These are phyloP conservation scores for Penicillium digitatum DNA, from an alignment of 2,329 filamentous ascomycete genomes.

Conservation along the genomic window DNA sequence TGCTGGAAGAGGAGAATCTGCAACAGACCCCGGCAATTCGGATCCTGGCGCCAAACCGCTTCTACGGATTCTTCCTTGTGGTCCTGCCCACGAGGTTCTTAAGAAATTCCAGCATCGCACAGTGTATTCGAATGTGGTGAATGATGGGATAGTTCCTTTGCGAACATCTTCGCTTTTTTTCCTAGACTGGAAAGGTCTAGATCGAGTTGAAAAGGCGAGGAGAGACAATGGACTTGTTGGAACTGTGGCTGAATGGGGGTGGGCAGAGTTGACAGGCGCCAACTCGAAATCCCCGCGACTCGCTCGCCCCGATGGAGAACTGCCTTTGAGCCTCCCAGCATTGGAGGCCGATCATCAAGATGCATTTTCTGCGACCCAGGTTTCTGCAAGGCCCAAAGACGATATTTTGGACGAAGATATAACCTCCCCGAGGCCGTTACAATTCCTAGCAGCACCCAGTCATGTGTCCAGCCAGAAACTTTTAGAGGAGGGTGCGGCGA, in stretches of 20 bases:
- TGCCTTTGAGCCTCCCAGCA: conserved; percentile 19
- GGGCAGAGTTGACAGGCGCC: conserved; percentile 79
- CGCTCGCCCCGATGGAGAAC: conserved; percentile 25
- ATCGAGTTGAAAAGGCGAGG: conserved; percentile 87
- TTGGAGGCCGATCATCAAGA: neutral
- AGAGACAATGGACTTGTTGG: conserved; percentile 89
- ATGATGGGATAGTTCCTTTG: conserved; percentile 92
- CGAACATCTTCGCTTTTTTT: conserved; percentile 95
- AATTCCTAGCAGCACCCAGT: conserved; percentile 21
- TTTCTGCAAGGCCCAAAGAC: conserved; percentile 12
- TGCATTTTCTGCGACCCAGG: conserved; percentile 13
- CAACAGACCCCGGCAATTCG: conserved; percentile 52
- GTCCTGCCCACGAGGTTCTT: conserved; percentile 81
- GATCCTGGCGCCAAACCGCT: conserved; percentile 85
- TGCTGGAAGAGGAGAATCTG: conserved; percentile 64
- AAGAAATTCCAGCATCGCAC: conserved; percentile 87
- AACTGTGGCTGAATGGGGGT: conserved; percentile 88
- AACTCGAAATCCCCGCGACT: conserved; percentile 56
- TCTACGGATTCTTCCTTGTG: conserved; percentile 81
- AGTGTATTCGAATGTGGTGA: conserved; percentile 94
- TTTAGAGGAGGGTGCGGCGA: conserved; percentile 9
- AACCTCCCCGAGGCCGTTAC: conserved; percentile 16
- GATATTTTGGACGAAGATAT: conserved; percentile 5
- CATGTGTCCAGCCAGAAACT: conserved; percentile 6
- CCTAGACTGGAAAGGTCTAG: conserved; percentile 91